Base-by-base conservation (phyloP, 2,329 filamentous ascomycete species). In the Apiospora saccharicola region DNA sequence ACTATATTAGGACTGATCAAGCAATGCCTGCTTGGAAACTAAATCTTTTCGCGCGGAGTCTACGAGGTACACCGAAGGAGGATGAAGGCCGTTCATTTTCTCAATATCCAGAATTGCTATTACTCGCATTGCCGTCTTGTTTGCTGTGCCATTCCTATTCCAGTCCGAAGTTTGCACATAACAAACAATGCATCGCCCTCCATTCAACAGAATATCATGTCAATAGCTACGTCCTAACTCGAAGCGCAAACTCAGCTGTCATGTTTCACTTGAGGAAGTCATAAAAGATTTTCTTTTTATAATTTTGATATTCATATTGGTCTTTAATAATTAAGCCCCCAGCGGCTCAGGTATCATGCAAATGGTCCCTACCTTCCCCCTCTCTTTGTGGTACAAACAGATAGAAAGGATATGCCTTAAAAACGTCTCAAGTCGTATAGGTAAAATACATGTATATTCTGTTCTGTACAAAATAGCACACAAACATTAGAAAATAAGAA, bases 401-500 rank as follows among this genome's bases (percentile, higher is more conserved):
- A n/a, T 37, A 37, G 30, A 61, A n/a, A 37, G 10, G 10, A 5
- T 37, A 34, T 19, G 26, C 37, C 37, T 22, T 10, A 61, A 64
- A 64, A 41, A 64, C 57, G 57, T 64, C 34, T 24, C 57, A 24
- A 64, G 57, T 64, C 57, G 34, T 61, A 61, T 24, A 47, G 46
- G 22, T 41, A 41, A 41, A 41, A 22, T 49, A 53, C 12, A 41
- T 64, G 57, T 64, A 64, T 34, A 41, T 12, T n/a, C 34, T 61
- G 34, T 64, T 41, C 41, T 41, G 19, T 64, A 64, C 57, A 64
- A 64, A 7, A 64, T 41, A 41, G 34, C 34, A 61, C 53, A 64
- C 57, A 49, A n/a, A 64, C 57, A 64, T 64, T 64, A 64, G 19
- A 64, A n/a, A 64, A 64, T 64, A 61, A 57, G 51, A 4, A 64